Conservation (phyloP, 2,329 filamentous ascomycete species). For the Pyrenophora graminea region DNA sequence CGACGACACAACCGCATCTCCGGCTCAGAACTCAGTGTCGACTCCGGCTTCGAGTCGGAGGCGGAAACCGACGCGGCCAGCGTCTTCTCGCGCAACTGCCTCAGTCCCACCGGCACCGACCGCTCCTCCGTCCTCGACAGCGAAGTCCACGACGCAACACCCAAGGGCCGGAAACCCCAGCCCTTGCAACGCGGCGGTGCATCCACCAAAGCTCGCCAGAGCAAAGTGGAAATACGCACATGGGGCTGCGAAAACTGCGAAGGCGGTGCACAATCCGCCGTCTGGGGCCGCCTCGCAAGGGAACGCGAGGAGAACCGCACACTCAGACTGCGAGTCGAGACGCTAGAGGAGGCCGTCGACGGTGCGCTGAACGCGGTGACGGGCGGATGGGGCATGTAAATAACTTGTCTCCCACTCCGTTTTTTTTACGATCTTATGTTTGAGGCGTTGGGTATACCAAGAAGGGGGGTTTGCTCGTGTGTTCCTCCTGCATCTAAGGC, state of each 20-base stretch:
- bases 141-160: constrained; percentile 37
- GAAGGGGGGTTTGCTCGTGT: neutral
- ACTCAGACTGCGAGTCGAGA: constrained; percentile 57
- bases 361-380: constrained; percentile 59
- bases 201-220: constrained; percentile 51
- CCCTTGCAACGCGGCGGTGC: constrained; percentile 31
- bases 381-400: constrained; percentile 36
- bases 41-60: constrained; percentile 65
- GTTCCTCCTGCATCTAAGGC: neutral
- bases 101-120: constrained; percentile 43
- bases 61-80: constrained; percentile 55
- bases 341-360: constrained; percentile 60
- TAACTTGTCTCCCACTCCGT: neutral
- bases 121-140: constrained; percentile 42
- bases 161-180: constrained; percentile 40
- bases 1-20: constrained; percentile 41
- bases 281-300: constrained; percentile 58
- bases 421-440: constrained; percentile 5
- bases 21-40: constrained; percentile 48
- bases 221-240: constrained; percentile 33
- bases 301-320: constrained; percentile 61
- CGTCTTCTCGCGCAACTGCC: constrained; percentile 46
- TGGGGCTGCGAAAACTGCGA: constrained; percentile 45
- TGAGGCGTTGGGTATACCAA: constrained; percentile 7
- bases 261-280: constrained; percentile 47